Evolutionary conservation across 1,139 yeast genomes (phyloP), one percentile per base, ranked within the genome.

Genomic region (Candida sp.): DNA sequence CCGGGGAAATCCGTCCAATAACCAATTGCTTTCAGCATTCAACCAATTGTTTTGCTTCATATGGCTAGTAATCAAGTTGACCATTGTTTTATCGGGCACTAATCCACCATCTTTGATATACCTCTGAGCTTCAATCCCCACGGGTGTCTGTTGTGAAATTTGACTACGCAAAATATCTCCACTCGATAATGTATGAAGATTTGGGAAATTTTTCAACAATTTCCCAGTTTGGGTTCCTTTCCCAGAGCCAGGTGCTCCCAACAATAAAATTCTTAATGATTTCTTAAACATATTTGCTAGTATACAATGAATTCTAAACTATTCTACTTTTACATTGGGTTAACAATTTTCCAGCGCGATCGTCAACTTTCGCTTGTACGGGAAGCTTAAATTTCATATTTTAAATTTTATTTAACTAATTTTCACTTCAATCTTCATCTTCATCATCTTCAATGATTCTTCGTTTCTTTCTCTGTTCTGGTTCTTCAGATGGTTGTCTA

Each of bases 211-310:
- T 42, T 76, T 73, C 45, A 85, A 62, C 9, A 91, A 68, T 45
- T 82, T 73, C 2, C 84, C 66, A 0, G 96, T 85, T 53, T 86
- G 88, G 0, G 98, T 91, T 2, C 97, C 97, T 59, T 91, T 91
- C 1, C 97, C 97, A 1, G 96, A 77, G 0, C 97, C 98, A 0
- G 97, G 98, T n/a, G 97, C 96, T 4, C 97, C 97, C 41, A 90
- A 66, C 7, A 90, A 70, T 32, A 90, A 70, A 36, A 89, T 64
- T 51, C 97, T 68, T 34, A 87, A 58, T 2, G 95, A 87, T 40
- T 46, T 51, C 41, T 38, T 23, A 5, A 38, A n/a, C 39, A 38
- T 41, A 32, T n/a, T 32, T 32, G 19, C 12, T 32, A 32, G 12
- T 32, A 32, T 11, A 32, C 12, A 9, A 9, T 32, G 19, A 11